Conservation (phyloP, 768 basidiomycete species). For the Naematelia encephala region DNA sequence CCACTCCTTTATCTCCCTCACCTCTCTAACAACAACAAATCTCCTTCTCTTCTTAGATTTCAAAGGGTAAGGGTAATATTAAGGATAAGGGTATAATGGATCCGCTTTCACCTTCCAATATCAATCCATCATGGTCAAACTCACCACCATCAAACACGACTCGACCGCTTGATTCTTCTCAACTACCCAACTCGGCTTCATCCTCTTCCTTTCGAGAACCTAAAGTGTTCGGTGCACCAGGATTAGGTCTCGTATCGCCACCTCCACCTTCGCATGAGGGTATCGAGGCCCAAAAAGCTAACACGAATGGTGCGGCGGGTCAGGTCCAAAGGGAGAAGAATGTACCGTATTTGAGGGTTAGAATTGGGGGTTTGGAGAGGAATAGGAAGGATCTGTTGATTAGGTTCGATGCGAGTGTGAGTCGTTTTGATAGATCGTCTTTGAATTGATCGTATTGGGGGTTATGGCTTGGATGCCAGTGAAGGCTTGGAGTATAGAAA, state of each 20-base stretch:
- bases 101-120: slow-evolving; percentile 24
- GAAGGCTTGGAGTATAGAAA: too few relatives aligned
- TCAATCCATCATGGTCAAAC: slow-evolving; percentile 25
- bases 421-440: too few relatives aligned
- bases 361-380: slow-evolving; percentile 86
- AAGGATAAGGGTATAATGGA: slow-evolving; percentile 15
- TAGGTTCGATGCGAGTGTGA: slow-evolving; percentile 90
- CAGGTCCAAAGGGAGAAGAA: slow-evolving; percentile 10
- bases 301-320: background rate
- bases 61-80: background rate
- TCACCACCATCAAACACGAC: slow-evolving; percentile 14
- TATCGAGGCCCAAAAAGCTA: background rate
- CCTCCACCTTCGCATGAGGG: slow-evolving; percentile 9
- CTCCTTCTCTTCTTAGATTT: background rate
- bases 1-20: slow-evolving; percentile 1
- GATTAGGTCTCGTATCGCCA: slow-evolving; percentile 20
- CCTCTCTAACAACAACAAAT: background rate
- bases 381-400: slow-evolving; percentile 92
- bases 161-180: background rate
- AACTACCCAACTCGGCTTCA: slow-evolving; percentile 4
- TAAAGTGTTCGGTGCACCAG: slow-evolving; percentile 41
- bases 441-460: too few relatives aligned
- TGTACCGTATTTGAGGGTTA: slow-evolving; percentile 69
- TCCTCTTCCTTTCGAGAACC: slow-evolving; percentile 26
- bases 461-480: too few relatives aligned